Evolutionary conservation across 108 stramenopile species (phyloP).

Genomic region (Cyclotella baltica): DNA sequence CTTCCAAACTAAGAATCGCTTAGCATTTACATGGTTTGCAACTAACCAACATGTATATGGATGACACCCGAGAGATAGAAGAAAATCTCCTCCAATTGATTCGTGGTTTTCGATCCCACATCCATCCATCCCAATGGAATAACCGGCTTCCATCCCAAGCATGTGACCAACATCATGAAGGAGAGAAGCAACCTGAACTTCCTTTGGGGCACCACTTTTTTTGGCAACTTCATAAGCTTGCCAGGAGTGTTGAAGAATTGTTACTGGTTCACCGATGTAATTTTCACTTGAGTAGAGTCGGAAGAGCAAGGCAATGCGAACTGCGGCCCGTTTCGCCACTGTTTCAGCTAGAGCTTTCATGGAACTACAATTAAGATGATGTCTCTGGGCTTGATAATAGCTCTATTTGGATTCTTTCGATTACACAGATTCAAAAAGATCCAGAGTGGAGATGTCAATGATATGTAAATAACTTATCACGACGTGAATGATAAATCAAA

Average conservation of each 20-base stretch:
- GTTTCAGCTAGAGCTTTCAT: neutral
- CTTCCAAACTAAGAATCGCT: conserved; percentile 13
- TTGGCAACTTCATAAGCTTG: conserved; percentile 8
- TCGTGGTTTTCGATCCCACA: conserved; percentile 19
- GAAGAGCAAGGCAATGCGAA: conserved; percentile 1
- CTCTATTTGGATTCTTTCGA: too few species aligned
- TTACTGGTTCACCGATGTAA: conserved; percentile 11
- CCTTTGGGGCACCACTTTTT: neutral
- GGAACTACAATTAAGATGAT: too few species aligned
- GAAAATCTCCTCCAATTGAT: conserved; percentile 4
- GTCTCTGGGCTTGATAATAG: too few species aligned
- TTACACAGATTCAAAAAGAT: too few species aligned
- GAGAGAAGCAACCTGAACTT: conserved; percentile 12
- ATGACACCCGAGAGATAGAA: conserved; percentile 1
- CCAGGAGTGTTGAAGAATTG: conserved; percentile 10
- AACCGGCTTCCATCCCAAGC: conserved; percentile 13
- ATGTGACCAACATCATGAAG: conserved; percentile 15
- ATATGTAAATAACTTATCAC: too few species aligned
- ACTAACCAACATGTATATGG: conserved; percentile 4
- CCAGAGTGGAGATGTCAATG: too few species aligned
- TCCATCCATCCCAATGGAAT: conserved; percentile 10
- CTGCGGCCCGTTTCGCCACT: conserved; percentile 1
- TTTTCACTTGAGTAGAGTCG: neutral
- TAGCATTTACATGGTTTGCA: conserved; percentile 6
- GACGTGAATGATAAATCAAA: too few species aligned